Percentiles rank a stretch among this genome's conserved stretches.
Evolutionary conservation across 352 stramenopile species (phyloP).

Genomic region (Phytophthora pisi): DNA sequence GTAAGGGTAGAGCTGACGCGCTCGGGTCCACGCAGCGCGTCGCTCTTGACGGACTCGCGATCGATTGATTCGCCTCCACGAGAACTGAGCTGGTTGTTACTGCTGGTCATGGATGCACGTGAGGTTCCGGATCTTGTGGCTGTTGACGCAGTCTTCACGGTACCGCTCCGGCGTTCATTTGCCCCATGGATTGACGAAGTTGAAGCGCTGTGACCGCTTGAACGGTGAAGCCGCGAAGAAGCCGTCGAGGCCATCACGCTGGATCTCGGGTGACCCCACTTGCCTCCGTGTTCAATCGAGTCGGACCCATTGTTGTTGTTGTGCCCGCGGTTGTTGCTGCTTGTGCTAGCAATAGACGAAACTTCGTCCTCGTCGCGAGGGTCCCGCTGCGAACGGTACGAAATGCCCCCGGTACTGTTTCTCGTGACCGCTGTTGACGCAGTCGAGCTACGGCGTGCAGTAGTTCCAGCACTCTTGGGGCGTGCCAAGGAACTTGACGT

Average conservation of each 20-base stretch:
- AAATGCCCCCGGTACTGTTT: constrained; percentile 19
- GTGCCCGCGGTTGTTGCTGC: constrained; percentile 34
- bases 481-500: constrained; percentile 43
- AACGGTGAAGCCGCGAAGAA: constrained; percentile 45
- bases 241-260: constrained; percentile 29
- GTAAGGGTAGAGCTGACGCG: constrained; percentile 30
- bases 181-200: constrained; percentile 38
- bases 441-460: constrained; percentile 19
- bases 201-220: constrained; percentile 32
- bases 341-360: constrained; percentile 26
- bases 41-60: constrained; percentile 38
- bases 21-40: constrained; percentile 33
- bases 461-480: constrained; percentile 50
- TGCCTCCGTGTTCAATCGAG: constrained; percentile 41
- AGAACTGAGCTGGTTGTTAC: constrained; percentile 37
- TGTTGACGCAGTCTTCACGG: constrained; percentile 32
- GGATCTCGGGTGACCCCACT: constrained; percentile 55
- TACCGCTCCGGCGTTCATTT: constrained; percentile 18
- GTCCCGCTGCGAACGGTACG: constrained; percentile 33
- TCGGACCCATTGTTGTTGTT: constrained; percentile 49
- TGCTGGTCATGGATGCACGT: constrained; percentile 21
- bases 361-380: constrained; percentile 41
- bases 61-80: constrained; percentile 27
- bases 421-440: constrained; percentile 6
- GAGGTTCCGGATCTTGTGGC: constrained; percentile 20